Percentiles rank a stretch among this genome's conserved stretches.
Evolutionary conservation across 768 basidiomycete species (phyloP).

Genomic region (Trametes gibbosa): DNA sequence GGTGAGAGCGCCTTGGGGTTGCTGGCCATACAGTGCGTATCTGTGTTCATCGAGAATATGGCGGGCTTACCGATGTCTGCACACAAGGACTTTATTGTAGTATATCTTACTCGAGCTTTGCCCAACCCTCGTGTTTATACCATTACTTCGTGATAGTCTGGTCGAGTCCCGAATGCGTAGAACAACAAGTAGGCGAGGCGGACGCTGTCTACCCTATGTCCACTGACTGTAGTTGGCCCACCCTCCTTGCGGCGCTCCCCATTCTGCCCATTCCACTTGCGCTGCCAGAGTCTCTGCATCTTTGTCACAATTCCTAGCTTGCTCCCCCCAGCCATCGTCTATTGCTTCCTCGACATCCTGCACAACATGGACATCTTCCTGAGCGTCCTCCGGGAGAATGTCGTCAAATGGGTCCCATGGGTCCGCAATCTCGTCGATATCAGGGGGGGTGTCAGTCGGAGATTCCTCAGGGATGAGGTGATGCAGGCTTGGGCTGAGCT

Average conservation of each 20-base stretch:
- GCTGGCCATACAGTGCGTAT: conserved; percentile 4
- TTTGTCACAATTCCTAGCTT: background rate
- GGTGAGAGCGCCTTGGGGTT: background rate
- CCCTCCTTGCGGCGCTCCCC: background rate
- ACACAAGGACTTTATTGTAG: background rate
- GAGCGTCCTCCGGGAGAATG: background rate
- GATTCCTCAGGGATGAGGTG: conserved; percentile 12
- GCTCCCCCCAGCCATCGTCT: background rate
- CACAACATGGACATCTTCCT: background rate
- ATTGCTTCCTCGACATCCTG: background rate
- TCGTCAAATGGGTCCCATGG: conserved; percentile 9
- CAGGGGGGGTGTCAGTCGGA: background rate
- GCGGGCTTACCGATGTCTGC: background rate
- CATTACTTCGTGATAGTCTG: background rate
- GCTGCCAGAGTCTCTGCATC: background rate
- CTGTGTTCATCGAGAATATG: background rate
- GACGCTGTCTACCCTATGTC: background rate
- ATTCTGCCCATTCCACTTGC: background rate
- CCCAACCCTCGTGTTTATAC: conserved; percentile 3
- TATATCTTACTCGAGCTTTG: background rate
- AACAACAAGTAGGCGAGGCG: too few species aligned
- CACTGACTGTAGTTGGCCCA: background rate
- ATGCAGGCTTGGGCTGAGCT: conserved; percentile 25
- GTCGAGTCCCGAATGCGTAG: background rate
- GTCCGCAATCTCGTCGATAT: conserved; percentile 1